A percentile compares a stretch with the other conserved stretches of the same genome.
Conservation (phyloP, 2,329 filamentous ascomycete genomes). For the Fusarium sp. region DNA sequence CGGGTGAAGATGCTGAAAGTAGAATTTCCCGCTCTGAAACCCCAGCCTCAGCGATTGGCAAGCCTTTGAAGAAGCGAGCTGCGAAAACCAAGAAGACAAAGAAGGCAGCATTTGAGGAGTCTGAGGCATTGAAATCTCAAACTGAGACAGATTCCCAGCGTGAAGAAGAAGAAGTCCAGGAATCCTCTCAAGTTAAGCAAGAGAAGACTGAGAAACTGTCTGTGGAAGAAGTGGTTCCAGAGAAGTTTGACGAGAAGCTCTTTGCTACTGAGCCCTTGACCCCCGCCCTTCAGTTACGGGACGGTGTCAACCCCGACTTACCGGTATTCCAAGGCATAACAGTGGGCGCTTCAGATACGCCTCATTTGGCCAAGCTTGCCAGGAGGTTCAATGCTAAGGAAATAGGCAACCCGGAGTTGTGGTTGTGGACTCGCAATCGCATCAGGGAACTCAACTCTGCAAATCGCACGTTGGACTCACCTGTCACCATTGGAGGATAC, state of each 20-base stretch:
- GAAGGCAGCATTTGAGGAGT: constrained; percentile 78
- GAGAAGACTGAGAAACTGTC: constrained; percentile 36
- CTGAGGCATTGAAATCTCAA: constrained; percentile 68
- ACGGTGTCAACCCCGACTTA: constrained; percentile 59
- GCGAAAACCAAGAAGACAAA: constrained; percentile 78
- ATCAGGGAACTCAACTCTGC: constrained; percentile 65
- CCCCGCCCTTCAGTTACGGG: constrained; percentile 59
- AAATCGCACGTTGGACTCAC: constrained; percentile 42
- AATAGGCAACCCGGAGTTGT: constrained; percentile 63
- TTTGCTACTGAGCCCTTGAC: constrained; percentile 61
- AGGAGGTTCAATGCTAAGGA: constrained; percentile 59
- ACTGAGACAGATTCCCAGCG: constrained; percentile 59
- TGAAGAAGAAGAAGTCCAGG: constrained; percentile 53
- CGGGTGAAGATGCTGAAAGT: constrained; percentile 55
- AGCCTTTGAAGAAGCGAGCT: constrained; percentile 66
- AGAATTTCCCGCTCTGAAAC: constrained; percentile 60
- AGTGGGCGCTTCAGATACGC: constrained; percentile 58
- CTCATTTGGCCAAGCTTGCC: constrained; percentile 61
- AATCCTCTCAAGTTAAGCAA: constrained; percentile 27
- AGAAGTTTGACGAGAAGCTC: constrained; percentile 60
- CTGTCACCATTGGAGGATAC: constrained; percentile 68
- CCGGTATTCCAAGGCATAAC: constrained; percentile 57
- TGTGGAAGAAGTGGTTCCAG: constrained; percentile 47
- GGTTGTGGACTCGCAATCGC: constrained; percentile 68
- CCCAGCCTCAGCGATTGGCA: constrained; percentile 55